phyloP scores from a whole-genome alignment of 495 filamentous ascomycete species.

The Penicillium argentinense region DNA sequence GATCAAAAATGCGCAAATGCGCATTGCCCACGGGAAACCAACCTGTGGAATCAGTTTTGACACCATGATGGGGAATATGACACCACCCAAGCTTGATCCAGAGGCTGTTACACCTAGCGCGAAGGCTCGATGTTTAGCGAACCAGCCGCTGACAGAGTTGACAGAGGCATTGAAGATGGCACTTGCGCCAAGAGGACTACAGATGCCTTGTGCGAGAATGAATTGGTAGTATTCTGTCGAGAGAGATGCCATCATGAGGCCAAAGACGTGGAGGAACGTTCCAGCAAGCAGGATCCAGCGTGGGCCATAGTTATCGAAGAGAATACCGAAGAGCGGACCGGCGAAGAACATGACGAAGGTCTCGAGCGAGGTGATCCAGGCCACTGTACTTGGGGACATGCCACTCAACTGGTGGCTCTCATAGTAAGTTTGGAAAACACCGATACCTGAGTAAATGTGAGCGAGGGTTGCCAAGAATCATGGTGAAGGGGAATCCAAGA shows the following conservation, averaged over 20 bases:
- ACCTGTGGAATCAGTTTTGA: slow-evolving; percentile 58
- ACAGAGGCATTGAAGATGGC: slow-evolving; percentile 63
- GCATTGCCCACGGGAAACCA: slow-evolving; percentile 75
- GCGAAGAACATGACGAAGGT: slow-evolving; percentile 47
- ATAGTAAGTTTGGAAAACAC: slow-evolving; percentile 62
- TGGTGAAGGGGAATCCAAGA: no score
- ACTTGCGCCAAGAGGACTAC: slow-evolving; percentile 53
- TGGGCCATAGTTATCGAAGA: slow-evolving; percentile 77
- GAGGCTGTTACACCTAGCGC: slow-evolving; percentile 69
- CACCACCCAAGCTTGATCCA: slow-evolving; percentile 59
- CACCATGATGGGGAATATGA: slow-evolving; percentile 66
- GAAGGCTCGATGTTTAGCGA: slow-evolving; percentile 61
- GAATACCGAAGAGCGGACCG: slow-evolving; percentile 49
- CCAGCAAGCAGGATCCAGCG: slow-evolving; percentile 62
- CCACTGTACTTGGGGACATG: slow-evolving; percentile 43
- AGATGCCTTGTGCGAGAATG: slow-evolving; percentile 44
- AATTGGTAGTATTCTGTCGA: slow-evolving; percentile 45
- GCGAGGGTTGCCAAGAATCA: no score
- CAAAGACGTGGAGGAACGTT: slow-evolving; percentile 63
- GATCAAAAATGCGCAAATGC: slow-evolving; percentile 67
- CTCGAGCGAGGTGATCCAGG: slow-evolving; percentile 54
- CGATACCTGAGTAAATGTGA: slow-evolving; percentile 45
- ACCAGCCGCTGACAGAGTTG: slow-evolving; percentile 64
- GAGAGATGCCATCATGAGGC: slow-evolving; percentile 61
- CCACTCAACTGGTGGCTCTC: slow-evolving; percentile 40